Conservation (phyloP, 2,329 filamentous ascomycete species). For the Pleoardoris graminearum region DNA sequence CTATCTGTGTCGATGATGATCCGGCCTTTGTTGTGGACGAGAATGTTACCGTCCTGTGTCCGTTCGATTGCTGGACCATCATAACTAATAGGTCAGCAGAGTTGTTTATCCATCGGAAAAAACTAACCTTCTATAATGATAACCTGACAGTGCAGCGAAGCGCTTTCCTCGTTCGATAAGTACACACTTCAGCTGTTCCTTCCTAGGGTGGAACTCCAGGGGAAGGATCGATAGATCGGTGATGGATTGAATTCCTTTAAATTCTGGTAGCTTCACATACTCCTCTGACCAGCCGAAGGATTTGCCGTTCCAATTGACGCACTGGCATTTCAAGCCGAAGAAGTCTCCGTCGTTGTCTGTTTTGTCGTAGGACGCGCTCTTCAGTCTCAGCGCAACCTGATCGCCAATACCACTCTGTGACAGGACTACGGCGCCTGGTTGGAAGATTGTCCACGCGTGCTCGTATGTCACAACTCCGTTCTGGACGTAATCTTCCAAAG, state of each 20-base stretch:
- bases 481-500: conserved; percentile 35
- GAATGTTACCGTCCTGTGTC: background rate
- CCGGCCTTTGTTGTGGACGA: conserved; percentile 14
- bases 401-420: conserved; percentile 28
- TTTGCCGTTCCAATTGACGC: conserved; percentile 29
- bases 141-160: conserved; percentile 27
- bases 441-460: conserved; percentile 48
- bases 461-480: conserved; percentile 43
- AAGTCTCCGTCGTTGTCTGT: conserved; percentile 3
- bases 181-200: conserved; percentile 17
- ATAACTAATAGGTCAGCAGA: background rate
- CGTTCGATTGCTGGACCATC: conserved; percentile 2
- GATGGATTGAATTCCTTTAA: conserved; percentile 23
- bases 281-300: conserved; percentile 23
- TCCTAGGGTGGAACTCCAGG: conserved; percentile 15
- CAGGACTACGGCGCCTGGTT: conserved; percentile 28
- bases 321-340: conserved; percentile 20
- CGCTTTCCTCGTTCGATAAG: conserved; percentile 22
- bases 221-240: conserved; percentile 23
- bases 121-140: conserved; percentile 26
- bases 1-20: conserved; percentile 24
- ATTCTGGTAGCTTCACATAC: conserved; percentile 18
- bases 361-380: conserved; percentile 8
- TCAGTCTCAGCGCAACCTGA: conserved; percentile 23
- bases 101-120: background rate